Conservation (phyloP, 2,329 filamentous ascomycete species). For the Colletotrichum siamense region DNA sequence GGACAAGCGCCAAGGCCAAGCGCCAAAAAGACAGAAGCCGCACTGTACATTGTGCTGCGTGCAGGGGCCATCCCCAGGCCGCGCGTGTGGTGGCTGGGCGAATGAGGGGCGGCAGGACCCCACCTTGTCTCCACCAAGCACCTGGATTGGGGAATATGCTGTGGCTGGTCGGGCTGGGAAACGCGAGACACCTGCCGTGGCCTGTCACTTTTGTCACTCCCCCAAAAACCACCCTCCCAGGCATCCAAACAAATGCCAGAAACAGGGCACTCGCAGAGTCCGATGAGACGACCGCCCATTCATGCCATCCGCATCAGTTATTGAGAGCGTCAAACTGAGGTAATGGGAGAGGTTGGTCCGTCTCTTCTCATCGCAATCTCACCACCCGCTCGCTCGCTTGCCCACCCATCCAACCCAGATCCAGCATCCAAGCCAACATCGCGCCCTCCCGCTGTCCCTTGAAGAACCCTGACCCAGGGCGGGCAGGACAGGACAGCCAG, state of each 20-base stretch:
- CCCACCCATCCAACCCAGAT: background rate
- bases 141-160: constrained; percentile 15
- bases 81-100: constrained; percentile 22
- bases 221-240: background rate
- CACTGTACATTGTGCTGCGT: constrained; percentile 3
- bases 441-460: background rate
- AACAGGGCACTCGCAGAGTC: background rate
- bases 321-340: background rate
- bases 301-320: background rate
- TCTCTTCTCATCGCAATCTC: background rate
- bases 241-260: constrained; percentile 9
- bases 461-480: background rate
- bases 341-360: background rate
- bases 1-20: background rate
- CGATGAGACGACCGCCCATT: background rate
- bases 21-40: background rate
- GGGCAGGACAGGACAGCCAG: background rate
- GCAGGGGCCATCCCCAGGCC: constrained; percentile 17
- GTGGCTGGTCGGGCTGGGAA: constrained; percentile 19
- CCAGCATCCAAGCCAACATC: background rate
- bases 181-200: background rate
- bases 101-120: background rate
- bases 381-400: background rate
- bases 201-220: background rate
- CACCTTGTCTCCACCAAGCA: background rate